Evolutionary conservation across 2,329 filamentous ascomycete species (phyloP).

Genomic region (Aspergillus tanneri): DNA sequence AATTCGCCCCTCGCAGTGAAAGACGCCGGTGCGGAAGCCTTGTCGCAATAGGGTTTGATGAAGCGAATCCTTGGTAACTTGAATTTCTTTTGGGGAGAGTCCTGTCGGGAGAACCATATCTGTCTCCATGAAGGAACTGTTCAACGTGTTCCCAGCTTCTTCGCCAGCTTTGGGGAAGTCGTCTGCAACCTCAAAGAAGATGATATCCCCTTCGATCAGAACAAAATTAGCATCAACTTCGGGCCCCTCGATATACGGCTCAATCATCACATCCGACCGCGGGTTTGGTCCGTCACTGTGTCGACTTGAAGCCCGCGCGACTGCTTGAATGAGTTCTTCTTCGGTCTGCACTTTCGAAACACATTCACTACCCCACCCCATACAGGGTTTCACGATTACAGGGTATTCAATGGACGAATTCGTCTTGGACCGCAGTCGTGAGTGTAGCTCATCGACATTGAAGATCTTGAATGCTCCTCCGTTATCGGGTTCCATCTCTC

Average conservation of each 20-base stretch:
- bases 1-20: constrained; percentile 1
- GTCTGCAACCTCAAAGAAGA: constrained; percentile 3
- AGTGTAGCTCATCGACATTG: not conserved
- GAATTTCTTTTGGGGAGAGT: not conserved
- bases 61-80: not conserved
- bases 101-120: not conserved
- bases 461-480: constrained; percentile 2
- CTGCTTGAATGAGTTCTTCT: constrained; percentile 2
- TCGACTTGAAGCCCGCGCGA: not conserved
- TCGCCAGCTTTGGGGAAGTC: constrained; percentile 4
- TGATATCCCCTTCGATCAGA: not conserved
- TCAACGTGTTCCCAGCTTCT: not conserved
- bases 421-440: not conserved
- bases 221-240: constrained; percentile 6
- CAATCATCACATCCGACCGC: constrained; percentile 2
- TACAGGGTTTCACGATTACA: constrained; percentile 3
- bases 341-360: constrained; percentile 2
- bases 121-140: constrained; percentile 1
- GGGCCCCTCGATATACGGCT: constrained; percentile 3
- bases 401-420: not conserved
- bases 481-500: not conserved
- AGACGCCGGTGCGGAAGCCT: constrained; percentile 3
- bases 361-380: constrained; percentile 1
- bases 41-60: not conserved
- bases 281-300: not conserved